Conservation (phyloP, 768 basidiomycete genomes). For the Arthromyces matolae region DNA sequence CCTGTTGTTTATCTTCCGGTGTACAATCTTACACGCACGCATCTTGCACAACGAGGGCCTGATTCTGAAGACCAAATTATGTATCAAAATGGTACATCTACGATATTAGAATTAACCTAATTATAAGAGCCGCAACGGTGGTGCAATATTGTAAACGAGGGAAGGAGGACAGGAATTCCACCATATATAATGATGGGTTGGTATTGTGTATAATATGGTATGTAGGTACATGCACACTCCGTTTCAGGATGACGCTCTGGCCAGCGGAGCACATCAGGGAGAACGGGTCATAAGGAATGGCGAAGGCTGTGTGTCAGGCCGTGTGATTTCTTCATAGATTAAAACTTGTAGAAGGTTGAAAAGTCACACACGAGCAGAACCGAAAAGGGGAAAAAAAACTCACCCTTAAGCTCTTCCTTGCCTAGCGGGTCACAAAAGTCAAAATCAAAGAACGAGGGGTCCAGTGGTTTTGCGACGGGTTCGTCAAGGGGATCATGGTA, state of each 20-base stretch:
- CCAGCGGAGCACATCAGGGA: conserved; percentile 1
- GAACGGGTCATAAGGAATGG: conserved; percentile 7
- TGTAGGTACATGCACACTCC: background rate
- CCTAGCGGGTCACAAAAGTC: conserved; percentile 63
- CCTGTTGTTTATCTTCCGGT: background rate
- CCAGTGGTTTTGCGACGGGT: conserved; percentile 71
- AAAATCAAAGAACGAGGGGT: conserved; percentile 81
- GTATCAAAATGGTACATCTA: conserved; percentile 6
- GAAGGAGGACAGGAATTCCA: background rate
- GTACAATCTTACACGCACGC: background rate
- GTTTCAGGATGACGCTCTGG: background rate
- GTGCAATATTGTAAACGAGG: background rate
- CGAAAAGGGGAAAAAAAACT: background rate
- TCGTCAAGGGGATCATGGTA: conserved; percentile 91
- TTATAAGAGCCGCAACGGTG: conserved; percentile 1
- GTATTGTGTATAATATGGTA: background rate
- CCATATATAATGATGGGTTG: background rate
- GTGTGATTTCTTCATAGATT: conserved; percentile 51
- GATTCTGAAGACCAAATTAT: conserved; percentile 1
- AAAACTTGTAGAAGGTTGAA: conserved; percentile 26
- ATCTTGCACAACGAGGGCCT: background rate
- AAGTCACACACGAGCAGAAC: too few relatives aligned
- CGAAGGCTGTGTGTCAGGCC: conserved; percentile 23
- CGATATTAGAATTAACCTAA: conserved; percentile 5
- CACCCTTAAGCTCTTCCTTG: conserved; percentile 71